Conservation (phyloP, 805 yeast species). For the Myxozyma sirexii region DNA sequence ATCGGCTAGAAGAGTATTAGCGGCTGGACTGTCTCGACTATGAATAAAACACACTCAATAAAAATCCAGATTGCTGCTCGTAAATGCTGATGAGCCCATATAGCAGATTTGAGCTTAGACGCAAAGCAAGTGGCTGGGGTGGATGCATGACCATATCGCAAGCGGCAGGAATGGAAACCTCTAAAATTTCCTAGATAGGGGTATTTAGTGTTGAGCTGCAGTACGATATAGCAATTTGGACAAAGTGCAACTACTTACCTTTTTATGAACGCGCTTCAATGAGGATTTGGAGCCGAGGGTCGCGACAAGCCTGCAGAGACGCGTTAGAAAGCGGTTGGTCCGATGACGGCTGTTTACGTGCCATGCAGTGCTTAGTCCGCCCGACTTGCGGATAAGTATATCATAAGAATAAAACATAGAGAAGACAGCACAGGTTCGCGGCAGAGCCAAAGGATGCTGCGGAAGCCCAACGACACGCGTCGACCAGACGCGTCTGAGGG, state of each 20-base stretch:
- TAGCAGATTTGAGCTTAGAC: slow-evolving; percentile 36
- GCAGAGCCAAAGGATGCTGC: too few relatives aligned
- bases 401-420: slow-evolving; percentile 35
- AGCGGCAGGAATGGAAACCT: slow-evolving; percentile 34
- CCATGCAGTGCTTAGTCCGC: slow-evolving; percentile 35
- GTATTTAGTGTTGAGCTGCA: neutral
- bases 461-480: too few relatives aligned
- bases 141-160: slow-evolving; percentile 33
- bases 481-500: slow-evolving; percentile 4
- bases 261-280: slow-evolving; percentile 31
- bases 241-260: too few relatives aligned
- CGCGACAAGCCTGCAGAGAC: slow-evolving; percentile 35
- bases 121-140: slow-evolving; percentile 37
- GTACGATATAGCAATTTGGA: too few relatives aligned
- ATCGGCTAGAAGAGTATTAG: slow-evolving; percentile 3
- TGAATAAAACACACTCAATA: neutral
- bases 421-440: too few relatives aligned
- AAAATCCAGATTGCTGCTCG: slow-evolving; percentile 30
- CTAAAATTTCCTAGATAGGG: slow-evolving; percentile 31
- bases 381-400: slow-evolving; percentile 18
- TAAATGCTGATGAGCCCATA: slow-evolving; percentile 34
- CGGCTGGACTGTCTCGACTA: neutral
- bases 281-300: slow-evolving; percentile 36
- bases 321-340: neutral
- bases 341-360: neutral